Percentiles rank a stretch among this genome's conserved stretches.
These are phyloP conservation scores for Ustilago curta DNA, from an alignment of 1,284 basidiomycete species.

Conservation along the genomic window DNA sequence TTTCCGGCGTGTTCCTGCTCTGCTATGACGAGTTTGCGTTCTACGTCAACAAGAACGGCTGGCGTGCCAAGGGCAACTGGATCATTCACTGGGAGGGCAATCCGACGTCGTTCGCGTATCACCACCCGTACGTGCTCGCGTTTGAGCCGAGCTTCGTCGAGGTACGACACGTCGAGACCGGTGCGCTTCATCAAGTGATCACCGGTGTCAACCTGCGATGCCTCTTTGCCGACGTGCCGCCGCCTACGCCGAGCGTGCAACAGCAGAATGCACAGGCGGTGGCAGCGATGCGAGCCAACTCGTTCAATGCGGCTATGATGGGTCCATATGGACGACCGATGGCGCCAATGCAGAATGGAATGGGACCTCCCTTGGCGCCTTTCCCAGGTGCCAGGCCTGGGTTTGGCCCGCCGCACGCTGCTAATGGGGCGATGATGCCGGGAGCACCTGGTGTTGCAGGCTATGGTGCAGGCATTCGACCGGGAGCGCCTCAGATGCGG, in stretches of 20 bases:
- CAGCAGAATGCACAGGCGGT: constrained; percentile 47
- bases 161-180: constrained; percentile 93
- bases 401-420: constrained; percentile 25
- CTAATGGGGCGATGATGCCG: constrained; percentile 38
- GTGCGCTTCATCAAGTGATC: constrained; percentile 92
- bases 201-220: constrained; percentile 76
- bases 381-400: constrained; percentile 44
- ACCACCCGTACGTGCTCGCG: constrained; percentile 95
- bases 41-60: constrained; percentile 97
- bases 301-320: constrained; percentile 48
- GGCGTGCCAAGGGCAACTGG: constrained; percentile 88
- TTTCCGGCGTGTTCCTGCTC: constrained; percentile 94
- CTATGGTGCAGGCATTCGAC: constrained; percentile 22
- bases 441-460: constrained; percentile 31
- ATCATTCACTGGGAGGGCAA: constrained; percentile 97
- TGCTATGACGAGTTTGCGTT: constrained; percentile 99
- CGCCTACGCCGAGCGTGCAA: constrained; percentile 73
- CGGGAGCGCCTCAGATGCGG: constrained; percentile 35
- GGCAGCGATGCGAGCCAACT: constrained; percentile 49
- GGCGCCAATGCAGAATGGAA: constrained; percentile 37
- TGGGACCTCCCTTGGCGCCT: constrained; percentile 27
- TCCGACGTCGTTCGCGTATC: constrained; percentile 92
- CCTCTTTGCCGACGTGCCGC: constrained; percentile 92
- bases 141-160: constrained; percentile 98
- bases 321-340: constrained; percentile 32